Percentiles rank a stretch among this genome's conserved stretches.
Evolutionary conservation across 139 green algal genomes (phyloP).

Genomic region (Chlorella sp.): DNA sequence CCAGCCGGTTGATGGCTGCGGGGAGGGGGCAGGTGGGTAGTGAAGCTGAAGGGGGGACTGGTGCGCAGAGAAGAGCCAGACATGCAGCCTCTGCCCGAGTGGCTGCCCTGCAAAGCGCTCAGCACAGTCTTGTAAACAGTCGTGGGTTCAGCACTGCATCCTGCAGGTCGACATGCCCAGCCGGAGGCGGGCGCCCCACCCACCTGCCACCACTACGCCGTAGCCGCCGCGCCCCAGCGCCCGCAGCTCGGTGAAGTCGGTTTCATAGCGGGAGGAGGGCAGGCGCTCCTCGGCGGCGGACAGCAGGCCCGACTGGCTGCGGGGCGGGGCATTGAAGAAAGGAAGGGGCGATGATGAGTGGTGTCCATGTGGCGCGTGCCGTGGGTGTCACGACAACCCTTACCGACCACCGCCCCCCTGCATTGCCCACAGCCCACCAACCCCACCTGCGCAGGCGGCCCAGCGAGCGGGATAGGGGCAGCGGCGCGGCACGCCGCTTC

Average conservation of each 20-base stretch:
- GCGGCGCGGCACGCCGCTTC: slow-evolving; percentile 11
- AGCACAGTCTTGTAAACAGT: no score
- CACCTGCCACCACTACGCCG: slow-evolving; percentile 73
- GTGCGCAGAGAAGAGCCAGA: no score
- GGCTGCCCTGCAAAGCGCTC: no score
- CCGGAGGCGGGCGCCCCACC: neutral
- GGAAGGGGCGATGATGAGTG: neutral
- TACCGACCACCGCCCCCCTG: no score
- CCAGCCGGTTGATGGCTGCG: slow-evolving; percentile 35
- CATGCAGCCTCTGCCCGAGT: no score
- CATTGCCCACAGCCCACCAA: neutral
- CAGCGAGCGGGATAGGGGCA: neutral
- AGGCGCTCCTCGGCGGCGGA: slow-evolving; percentile 3
- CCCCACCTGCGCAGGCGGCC: slow-evolving; percentile 17
- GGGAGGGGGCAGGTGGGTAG: neutral
- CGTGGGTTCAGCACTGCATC: no score
- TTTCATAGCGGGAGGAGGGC: slow-evolving; percentile 56
- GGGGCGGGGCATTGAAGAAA: neutral
- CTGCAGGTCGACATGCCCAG: no score
- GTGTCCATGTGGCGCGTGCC: no score
- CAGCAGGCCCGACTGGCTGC: slow-evolving; percentile 10
- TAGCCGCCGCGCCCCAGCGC: slow-evolving; percentile 88
- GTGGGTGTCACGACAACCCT: no score
- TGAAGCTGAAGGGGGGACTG: no score
- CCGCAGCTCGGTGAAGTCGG: slow-evolving; percentile 81